Evolutionary conservation across 1,139 yeast species (phyloP), one percentile per base, ranked within the genome.

Genomic region (Blastobotrys persicus): DNA sequence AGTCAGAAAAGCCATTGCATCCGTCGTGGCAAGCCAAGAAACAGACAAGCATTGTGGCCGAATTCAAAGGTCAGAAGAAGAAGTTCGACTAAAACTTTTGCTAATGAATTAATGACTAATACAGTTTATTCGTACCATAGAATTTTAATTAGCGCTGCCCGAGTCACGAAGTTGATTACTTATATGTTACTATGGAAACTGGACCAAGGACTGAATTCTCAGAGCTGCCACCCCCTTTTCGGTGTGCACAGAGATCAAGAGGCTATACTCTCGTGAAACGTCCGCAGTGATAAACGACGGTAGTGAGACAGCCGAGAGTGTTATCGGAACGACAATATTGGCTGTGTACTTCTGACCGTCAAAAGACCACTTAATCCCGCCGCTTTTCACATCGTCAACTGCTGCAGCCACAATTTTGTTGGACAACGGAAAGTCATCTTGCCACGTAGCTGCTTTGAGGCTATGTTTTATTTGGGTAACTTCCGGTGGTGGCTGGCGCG

Each of bases 1-100:
- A 57, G 40, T 34, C 39, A n/a, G 18, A 34, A 34, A 58, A 59
- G 39, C 65, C 72, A 14, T 65, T 88, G 51, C 98, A 92, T 78
- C 98, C 98, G 14, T 92, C 98, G 2, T 92, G 98, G 98, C 83
- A 81, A 60, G 98, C 98, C 16, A 86, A 49, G 85, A 87, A 68
- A 83, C 84, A 64, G 78, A 81, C 59, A 46, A 55, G 74, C 54
- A 79, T 80, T 67, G 79, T 80, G 52, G 81, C 78, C 45, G 82
- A 84, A 61, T 89, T 89, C 63, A 69, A 75, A 46, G 98, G 98
- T 64, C 91, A 88, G 71, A 92, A 91, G 73, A 78, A 86, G 60
- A 81, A 77, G 2, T 91, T 91, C 65, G 69, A 68, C 35, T 65
- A 47, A 37, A n/a, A n/a, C n/a, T 11, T 12, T 14, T 42, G 12